Base-by-base conservation (phyloP, 2,329 filamentous ascomycete species). In the Purpureocillium takamizusanense region DNA sequence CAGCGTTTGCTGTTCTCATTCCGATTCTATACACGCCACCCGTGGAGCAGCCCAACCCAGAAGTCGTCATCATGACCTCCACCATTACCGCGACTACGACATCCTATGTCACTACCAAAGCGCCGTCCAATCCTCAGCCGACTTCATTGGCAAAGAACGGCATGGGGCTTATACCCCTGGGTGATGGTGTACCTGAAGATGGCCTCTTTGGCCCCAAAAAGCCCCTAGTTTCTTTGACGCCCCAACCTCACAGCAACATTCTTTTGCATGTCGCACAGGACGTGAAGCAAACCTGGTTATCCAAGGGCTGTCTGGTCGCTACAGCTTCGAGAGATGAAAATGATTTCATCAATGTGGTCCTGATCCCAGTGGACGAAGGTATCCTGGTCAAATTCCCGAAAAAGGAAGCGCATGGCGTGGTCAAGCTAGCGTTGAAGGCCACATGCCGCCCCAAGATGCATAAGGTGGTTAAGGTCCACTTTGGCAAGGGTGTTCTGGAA, bases 401-500 rank as follows among this genome's bases (percentile, higher is more conserved):
- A 21, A 65, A 66, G 18, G 75, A 82, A 42, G 72, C 75, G 6
- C 60, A 76, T 43, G 78, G 78, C 25, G 54, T 74, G 29, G 55
- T 82, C 36, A 74, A 74, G 38, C 63, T 83, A 33, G 69, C 71
- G 2, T 66, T 83, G 28, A 63, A 70, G 39, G 77, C 77, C 1
- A 74, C 66, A 12, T 74, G 68, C 39, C 73, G 72, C 43, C 78
- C 78, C 17, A 74, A 69, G 53, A 66, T 81, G 45, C 74, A 74
- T 49, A 76, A 81, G 57, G 72, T 70, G 1, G 75, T 81, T 52
- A 67, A 70, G 30, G 59, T 82, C 23, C 70, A 79, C 52, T 78
- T 82, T 54, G 74, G 75, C 34, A 69, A 60, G 51, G 60, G 66
- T 16, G 55, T 65, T 13, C 53, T 73, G 31, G 61, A 59, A 11